Base-by-base conservation (phyloP, 2,329 filamentous ascomycete species). In the Aspergillus felis region DNA sequence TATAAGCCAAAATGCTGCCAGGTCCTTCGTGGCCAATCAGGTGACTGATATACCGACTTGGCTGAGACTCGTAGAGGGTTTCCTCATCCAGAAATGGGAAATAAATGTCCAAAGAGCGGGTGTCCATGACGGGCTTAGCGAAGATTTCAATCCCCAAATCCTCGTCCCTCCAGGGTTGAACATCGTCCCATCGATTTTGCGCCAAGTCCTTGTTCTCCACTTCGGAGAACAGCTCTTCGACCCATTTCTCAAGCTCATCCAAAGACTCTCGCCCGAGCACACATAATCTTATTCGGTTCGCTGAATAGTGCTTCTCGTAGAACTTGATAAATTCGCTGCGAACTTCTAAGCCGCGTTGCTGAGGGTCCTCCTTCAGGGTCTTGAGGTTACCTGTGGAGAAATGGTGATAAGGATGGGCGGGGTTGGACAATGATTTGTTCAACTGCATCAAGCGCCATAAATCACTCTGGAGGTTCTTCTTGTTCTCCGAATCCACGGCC, bases 391-490 rank as follows among this genome's bases (percentile, higher is more conserved):
- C 92, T 0, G 92, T 97, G 0, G 90, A 92, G 71, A 97, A 97
- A 68, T 96, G 89, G 71, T 90, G 90, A 72, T 90, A 96, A 0
- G 92, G 92, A 68, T 97, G 92, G 14, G 87, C 85, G 3, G 90
- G 87, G 73, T 93, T 96, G 2, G 91, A 91, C n/a, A 94, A 78
- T 3, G 88, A 88, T 77, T 96, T 96, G 70, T 91, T 89, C 25
- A 97, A 81, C 75, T 97, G 92, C 68, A 93, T 86, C 61, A 96
- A 77, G 17, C 92, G 86, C 91, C 92, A 96, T 56, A 84, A 84
- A 69, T 97, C 92, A 71, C 86, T 93, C 76, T 97, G 92, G 51
- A 97, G 79, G 66, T 97, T 97, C 83, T 97, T 97, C 82, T 96
- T 96, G 78, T 97, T 96, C 74, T 97, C 92, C 4, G 92, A 96